Base-by-base conservation (phyloP, 1,284 basidiomycete genomes). In the Heterobasidion annosum region DNA sequence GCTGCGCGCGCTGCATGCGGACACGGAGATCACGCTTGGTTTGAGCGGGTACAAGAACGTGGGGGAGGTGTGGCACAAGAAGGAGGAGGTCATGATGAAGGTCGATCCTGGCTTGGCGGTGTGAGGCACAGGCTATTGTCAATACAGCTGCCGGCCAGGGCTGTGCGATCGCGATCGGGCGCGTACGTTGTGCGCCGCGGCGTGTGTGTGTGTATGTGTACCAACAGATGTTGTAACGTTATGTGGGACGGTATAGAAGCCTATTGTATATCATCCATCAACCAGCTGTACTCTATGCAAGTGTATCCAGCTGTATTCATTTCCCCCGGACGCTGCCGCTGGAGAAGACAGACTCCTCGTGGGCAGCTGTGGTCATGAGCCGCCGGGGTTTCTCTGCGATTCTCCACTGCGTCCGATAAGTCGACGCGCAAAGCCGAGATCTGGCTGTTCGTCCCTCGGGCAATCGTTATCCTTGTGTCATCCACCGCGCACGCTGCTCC, bases 1-100 rank as follows among this genome's bases (percentile, higher is more conserved):
- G 15, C 64, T 83, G 59, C 70, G 70, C 55, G 71, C 68, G 15
- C 66, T 79, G 1, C 67, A 83, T 48, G 76, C 78, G 0, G 83
- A 85, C 52, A 68, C 80, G 9, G 78, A 84, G 61, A 69, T 81
- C 37, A 73, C 77, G 15, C 67, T 81, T 55, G 77, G 76, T 1
- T 61, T 79, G 12, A 64, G 68, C 10, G 76, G 76, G 7, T 72
- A 70, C 60, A 69, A 64, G 50, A 66, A 56, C 43, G 51, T 79
- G 19, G 58, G 61, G 13, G 73, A 75, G 52, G 69, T 78, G 34
- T 63, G 64, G 54, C 69, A 65, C 18, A 67, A 64, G 54, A 60
- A 63, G 4, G 68, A 66, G 32, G 62, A 64, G 44, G 37, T 68
- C 35, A 53, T 69, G 25, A 53, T 57, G 33, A 69, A 61, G 48